phyloP scores from a whole-genome alignment of 306 rosid genomes.

The Gleditsia sinensis region DNA sequence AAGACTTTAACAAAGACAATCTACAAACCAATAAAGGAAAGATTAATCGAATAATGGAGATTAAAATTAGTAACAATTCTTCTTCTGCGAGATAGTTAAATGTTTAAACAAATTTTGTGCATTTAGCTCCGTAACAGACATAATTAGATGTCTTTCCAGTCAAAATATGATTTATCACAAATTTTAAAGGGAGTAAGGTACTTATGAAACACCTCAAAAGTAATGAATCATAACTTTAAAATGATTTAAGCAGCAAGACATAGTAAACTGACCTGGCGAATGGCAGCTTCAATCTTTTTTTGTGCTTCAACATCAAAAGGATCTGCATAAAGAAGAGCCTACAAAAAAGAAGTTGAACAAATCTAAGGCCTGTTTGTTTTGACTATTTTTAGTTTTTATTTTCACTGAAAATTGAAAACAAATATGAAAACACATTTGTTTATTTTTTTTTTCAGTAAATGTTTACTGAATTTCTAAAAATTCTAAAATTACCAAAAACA shows the following conservation, averaged over 20 bases:
- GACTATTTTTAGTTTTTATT: no score
- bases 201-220: not conserved
- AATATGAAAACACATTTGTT: no score
- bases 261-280: slow-evolving; percentile 69
- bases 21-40: no score
- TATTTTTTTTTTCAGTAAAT: no score
- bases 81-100: not conserved
- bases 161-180: not conserved
- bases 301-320: slow-evolving; percentile 99
- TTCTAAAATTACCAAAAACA: no score
- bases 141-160: not conserved
- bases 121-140: slow-evolving; percentile 1
- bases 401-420: no score
- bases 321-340: slow-evolving; percentile 95
- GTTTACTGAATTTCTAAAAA: no score
- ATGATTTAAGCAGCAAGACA: not conserved
- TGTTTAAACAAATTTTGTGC: not conserved
- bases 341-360: slow-evolving; percentile 26
- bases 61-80: not conserved
- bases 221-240: not conserved
- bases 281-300: slow-evolving; percentile 96
- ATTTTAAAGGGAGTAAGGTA: not conserved
- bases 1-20: no score
- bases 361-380: no score
- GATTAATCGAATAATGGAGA: not conserved